Conservation (phyloP, 2,329 filamentous ascomycete species). For the Colletotrichum shisoi region DNA sequence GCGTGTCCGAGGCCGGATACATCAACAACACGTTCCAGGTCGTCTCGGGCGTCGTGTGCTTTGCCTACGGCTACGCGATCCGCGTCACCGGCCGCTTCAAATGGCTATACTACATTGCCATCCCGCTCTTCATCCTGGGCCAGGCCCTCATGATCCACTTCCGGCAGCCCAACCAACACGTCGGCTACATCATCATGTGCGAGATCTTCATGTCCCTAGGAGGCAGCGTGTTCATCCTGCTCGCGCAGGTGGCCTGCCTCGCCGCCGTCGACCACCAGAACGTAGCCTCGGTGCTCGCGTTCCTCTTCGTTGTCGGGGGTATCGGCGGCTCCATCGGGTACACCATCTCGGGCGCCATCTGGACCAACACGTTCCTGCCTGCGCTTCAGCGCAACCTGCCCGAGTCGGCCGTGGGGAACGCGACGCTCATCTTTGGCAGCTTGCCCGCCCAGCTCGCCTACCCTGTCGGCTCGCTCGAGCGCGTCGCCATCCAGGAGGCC, state of each 20-base stretch:
- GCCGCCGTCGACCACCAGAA: conserved; percentile 62
- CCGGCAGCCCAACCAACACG: conserved; percentile 47
- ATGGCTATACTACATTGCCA: conserved; percentile 53
- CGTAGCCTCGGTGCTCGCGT: conserved; percentile 58
- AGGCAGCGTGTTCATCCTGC: conserved; percentile 46
- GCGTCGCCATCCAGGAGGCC: conserved; percentile 62
- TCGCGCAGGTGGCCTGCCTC: conserved; percentile 66
- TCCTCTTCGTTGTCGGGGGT: conserved; percentile 55
- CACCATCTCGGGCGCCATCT: conserved; percentile 54
- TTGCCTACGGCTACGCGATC: conserved; percentile 59
- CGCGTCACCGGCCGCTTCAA: conserved; percentile 58
- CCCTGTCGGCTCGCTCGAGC: conserved; percentile 51
- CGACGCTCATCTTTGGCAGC: conserved; percentile 60
- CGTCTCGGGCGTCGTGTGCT: conserved; percentile 59
- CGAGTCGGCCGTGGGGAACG: conserved; percentile 46
- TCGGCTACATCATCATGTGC: conserved; percentile 52
- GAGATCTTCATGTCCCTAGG: conserved; percentile 56
- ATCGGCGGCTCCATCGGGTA: conserved; percentile 57
- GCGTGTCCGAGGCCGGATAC: conserved; percentile 56
- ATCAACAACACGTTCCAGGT: conserved; percentile 60
- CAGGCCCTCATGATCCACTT: conserved; percentile 57
- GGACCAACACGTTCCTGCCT: conserved; percentile 53
- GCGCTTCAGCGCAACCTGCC: conserved; percentile 62
- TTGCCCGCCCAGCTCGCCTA: conserved; percentile 60
- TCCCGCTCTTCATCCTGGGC: conserved; percentile 64